Conservation (phyloP, 768 basidiomycete species). For the Holtermannia corniformis region DNA sequence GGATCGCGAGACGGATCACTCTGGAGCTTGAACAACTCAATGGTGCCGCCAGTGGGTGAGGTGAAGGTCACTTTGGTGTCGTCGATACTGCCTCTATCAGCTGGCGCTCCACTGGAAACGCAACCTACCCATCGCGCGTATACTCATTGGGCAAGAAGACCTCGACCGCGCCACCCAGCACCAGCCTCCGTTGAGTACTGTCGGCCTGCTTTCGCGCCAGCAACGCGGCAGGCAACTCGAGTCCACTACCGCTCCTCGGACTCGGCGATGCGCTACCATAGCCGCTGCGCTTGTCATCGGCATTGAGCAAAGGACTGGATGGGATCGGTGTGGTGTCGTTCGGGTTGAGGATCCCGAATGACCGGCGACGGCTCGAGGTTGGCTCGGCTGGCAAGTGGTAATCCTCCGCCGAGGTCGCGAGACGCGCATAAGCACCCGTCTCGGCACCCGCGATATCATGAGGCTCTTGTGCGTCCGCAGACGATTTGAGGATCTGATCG, state of each 20-base stretch:
- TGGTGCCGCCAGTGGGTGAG: too few species aligned
- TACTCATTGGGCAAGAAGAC: background rate
- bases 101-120: background rate
- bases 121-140: background rate
- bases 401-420: background rate
- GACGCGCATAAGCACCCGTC: background rate
- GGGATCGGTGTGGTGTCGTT: background rate
- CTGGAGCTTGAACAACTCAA: background rate
- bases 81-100: background rate
- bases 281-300: background rate
- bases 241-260: background rate
- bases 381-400: too few species aligned
- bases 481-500: slow-evolving; percentile 46
- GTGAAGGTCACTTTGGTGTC: background rate
- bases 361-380: background rate
- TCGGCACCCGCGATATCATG: background rate
- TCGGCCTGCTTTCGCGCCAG: background rate
- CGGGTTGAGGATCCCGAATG: background rate
- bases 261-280: background rate
- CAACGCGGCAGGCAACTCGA: background rate
- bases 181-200: too few species aligned
- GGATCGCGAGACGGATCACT: background rate
- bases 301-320: background rate
- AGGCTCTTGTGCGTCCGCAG: background rate
- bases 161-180: background rate